Conservation (phyloP, 2,329 filamentous ascomycete species). For the Ceratocystis lukuohia region DNA sequence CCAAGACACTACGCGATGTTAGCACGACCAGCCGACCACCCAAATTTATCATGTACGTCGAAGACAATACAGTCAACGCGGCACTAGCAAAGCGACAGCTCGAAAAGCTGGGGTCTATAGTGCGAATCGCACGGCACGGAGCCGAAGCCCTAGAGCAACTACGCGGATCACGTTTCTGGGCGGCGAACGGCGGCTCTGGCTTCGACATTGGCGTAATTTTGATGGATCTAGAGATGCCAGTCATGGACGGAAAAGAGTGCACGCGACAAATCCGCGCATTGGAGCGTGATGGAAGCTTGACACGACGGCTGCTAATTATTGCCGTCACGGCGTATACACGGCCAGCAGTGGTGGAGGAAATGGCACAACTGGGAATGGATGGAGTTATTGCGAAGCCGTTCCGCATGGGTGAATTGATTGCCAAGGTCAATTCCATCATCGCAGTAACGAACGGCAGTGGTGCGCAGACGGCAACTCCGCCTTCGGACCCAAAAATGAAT, state of each 20-base stretch:
- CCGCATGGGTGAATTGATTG: conserved; percentile 55
- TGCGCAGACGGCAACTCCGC: conserved; percentile 22
- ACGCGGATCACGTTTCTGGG: conserved; percentile 43
- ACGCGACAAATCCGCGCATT: conserved; percentile 55
- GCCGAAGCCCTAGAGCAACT: conserved; percentile 47
- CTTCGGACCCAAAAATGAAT: no score
- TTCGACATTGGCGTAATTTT: conserved; percentile 52
- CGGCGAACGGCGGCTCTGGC: conserved; percentile 33
- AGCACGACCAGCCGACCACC: conserved; percentile 24
- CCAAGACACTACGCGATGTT: conserved; percentile 9
- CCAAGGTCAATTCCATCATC: conserved; percentile 49
- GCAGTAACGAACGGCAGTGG: conserved; percentile 22
- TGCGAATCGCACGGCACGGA: conserved; percentile 51
- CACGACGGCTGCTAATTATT: conserved; percentile 59
- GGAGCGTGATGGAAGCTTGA: conserved; percentile 47
- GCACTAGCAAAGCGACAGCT: conserved; percentile 49
- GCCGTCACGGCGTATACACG: conserved; percentile 74
- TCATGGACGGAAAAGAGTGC: conserved; percentile 70
- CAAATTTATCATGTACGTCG: conserved; percentile 49
- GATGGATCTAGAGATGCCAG: conserved; percentile 74
- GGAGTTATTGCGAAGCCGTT: conserved; percentile 72
- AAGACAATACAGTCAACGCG: conserved; percentile 56
- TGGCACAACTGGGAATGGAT: conserved; percentile 34
- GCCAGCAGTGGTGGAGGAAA: conserved; percentile 27
- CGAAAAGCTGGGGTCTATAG: conserved; percentile 45